Evolutionary conservation across 768 basidiomycete genomes (phyloP).

Genomic region (Xanthoconium stramineum): DNA sequence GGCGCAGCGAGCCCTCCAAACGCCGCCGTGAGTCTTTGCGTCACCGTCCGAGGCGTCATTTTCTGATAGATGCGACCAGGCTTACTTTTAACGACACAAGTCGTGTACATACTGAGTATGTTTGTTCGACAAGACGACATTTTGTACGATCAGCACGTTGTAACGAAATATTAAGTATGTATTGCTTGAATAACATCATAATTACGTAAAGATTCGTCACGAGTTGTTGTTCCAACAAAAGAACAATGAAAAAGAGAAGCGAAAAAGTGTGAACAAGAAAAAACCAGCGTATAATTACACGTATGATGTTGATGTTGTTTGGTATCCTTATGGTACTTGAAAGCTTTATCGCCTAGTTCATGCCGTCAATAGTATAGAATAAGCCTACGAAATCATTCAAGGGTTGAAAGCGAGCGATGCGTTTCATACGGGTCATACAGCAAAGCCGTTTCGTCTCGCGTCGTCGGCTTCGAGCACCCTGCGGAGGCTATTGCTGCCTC

Average conservation of each 20-base stretch:
- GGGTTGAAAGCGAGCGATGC: constrained; percentile 1
- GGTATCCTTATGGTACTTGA: constrained; percentile 22
- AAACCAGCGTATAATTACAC: constrained; percentile 28
- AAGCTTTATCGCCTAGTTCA: constrained; percentile 13
- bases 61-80: constrained; percentile 12
- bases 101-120: too few relatives aligned
- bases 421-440: constrained; percentile 42
- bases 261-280: background rate
- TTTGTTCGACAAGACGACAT: background rate
- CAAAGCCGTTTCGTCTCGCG: constrained; percentile 64
- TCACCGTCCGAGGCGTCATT: background rate
- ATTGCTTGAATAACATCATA: constrained; percentile 18
- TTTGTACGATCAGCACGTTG: background rate
- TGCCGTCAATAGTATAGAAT: constrained; percentile 35
- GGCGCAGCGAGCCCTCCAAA: constrained; percentile 71
- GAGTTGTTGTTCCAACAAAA: constrained; percentile 4
- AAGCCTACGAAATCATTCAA: constrained; percentile 24
- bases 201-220: constrained; percentile 28
- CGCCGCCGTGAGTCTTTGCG: constrained; percentile 50
- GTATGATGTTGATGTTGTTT: constrained; percentile 7
- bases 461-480: constrained; percentile 45
- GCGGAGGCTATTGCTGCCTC: constrained; percentile 27
- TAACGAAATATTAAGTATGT: constrained; percentile 15
- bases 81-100: constrained; percentile 25
- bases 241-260: background rate